Percentiles rank a stretch among this genome's conserved stretches.
phyloP scores from a whole-genome alignment of 805 yeast genomes.

The Hanseniaspora lindneri region DNA sequence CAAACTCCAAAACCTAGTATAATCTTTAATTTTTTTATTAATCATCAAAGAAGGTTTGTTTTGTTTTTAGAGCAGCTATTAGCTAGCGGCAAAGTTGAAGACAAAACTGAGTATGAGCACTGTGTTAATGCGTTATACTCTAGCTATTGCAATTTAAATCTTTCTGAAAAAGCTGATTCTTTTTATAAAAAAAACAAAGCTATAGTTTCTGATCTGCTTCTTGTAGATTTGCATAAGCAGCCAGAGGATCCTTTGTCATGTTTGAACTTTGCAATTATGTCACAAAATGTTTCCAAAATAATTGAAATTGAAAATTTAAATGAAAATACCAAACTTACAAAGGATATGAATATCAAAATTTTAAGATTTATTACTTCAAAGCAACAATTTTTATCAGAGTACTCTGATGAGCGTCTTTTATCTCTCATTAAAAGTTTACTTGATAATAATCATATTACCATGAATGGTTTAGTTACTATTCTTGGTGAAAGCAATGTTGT shows the following conservation, averaged over 20 bases:
- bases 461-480: conserved; percentile 64
- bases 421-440: conserved; percentile 39
- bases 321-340: too few species aligned
- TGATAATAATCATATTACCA: conserved; percentile 45
- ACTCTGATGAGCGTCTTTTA: conserved; percentile 14
- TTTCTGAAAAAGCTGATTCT: conserved; percentile 54
- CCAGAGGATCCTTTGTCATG: conserved; percentile 30
- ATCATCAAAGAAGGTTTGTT: conserved; percentile 78
- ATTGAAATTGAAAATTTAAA: not conserved
- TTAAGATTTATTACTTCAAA: conserved; percentile 1
- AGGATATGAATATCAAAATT: not conserved
- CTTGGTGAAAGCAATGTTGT: conserved; percentile 51
- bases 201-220: conserved; percentile 32
- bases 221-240: conserved; percentile 28
- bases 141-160: conserved; percentile 25
- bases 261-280: conserved; percentile 38
- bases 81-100: not conserved
- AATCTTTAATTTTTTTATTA: conserved; percentile 76
- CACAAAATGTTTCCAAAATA: conserved; percentile 16
- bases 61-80: conserved; percentile 54
- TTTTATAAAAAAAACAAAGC: conserved; percentile 41
- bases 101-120: not conserved
- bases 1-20: conserved; percentile 84
- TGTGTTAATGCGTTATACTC: conserved; percentile 12
- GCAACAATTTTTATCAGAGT: conserved; percentile 7